These are phyloP conservation scores for Aspergillus fumigatus DNA, from an alignment of 2,329 filamentous ascomycete species.

Conservation along the genomic window DNA sequence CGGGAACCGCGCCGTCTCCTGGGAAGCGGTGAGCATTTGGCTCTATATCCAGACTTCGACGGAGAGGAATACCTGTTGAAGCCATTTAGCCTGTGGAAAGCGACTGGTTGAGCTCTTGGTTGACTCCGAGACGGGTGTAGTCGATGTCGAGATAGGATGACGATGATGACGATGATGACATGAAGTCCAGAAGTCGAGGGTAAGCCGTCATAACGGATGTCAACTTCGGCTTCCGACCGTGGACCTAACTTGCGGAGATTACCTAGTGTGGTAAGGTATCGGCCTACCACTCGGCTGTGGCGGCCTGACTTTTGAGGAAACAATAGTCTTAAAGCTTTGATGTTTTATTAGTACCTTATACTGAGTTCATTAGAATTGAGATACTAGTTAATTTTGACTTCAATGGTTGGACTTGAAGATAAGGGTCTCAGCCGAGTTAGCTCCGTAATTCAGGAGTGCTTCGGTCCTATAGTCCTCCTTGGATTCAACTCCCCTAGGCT, in stretches of 20 bases:
- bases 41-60: not conserved
- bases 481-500: not conserved
- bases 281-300: not conserved
- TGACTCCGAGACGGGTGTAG: not conserved
- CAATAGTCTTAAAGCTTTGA: not conserved
- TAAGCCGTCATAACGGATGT: not conserved
- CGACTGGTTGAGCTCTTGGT: not conserved
- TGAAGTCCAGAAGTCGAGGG: not conserved
- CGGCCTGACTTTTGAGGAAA: not conserved
- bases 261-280: not conserved
- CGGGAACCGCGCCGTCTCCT: conserved; percentile 23
- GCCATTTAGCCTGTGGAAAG: conserved; percentile 6
- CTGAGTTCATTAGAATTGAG: not conserved
- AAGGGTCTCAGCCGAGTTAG: not conserved
- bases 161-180: not conserved
- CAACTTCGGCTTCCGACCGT: not conserved
- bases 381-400: not conserved
- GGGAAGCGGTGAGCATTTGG: conserved; percentile 9
- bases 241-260: not conserved
- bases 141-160: not conserved
- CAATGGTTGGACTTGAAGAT: not conserved
- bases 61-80: conserved; percentile 14
- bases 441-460: not conserved
- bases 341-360: not conserved
- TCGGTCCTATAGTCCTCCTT: not conserved